These are phyloP conservation scores for Epipyxis sp. DNA, from an alignment of 108 stramenopile species.

Conservation along the genomic window DNA sequence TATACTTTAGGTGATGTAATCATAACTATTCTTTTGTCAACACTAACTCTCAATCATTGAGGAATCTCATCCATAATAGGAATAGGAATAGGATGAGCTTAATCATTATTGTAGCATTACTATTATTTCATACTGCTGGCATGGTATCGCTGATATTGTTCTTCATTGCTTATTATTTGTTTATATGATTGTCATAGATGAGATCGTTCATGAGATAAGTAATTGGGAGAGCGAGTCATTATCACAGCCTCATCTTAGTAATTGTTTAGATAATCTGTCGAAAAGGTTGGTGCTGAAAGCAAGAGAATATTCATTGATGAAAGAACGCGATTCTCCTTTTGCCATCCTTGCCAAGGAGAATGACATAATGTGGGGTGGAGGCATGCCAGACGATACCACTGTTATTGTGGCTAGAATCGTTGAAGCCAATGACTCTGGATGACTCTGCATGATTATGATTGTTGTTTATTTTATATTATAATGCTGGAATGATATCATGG, in stretches of 20 bases:
- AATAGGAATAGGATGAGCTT: too few relatives aligned
- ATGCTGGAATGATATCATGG: too few relatives aligned
- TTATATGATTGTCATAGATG: too few relatives aligned
- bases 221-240: slow-evolving; percentile 83
- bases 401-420: slow-evolving; percentile 23
- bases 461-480: too few relatives aligned
- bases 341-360: slow-evolving; percentile 92
- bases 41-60: not conserved
- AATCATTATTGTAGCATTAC: too few relatives aligned
- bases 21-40: slow-evolving; percentile 11
- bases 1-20: too few relatives aligned
- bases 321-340: slow-evolving; percentile 78
- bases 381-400: slow-evolving; percentile 46
- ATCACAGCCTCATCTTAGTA: slow-evolving; percentile 40
- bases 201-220: slow-evolving; percentile 71
- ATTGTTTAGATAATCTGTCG: slow-evolving; percentile 54
- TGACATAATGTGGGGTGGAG: slow-evolving; percentile 97
- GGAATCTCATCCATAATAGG: too few relatives aligned
- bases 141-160: too few relatives aligned
- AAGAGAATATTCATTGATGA: slow-evolving; percentile 75
- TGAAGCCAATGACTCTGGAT: not conserved
- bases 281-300: slow-evolving; percentile 60
- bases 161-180: too few relatives aligned
- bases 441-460: too few relatives aligned
- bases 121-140: too few relatives aligned